Percentiles rank a stretch among this genome's conserved stretches.
These are phyloP conservation scores for Parmales sp. DNA, from an alignment of 108 stramenopile genomes.

Conservation along the genomic window DNA sequence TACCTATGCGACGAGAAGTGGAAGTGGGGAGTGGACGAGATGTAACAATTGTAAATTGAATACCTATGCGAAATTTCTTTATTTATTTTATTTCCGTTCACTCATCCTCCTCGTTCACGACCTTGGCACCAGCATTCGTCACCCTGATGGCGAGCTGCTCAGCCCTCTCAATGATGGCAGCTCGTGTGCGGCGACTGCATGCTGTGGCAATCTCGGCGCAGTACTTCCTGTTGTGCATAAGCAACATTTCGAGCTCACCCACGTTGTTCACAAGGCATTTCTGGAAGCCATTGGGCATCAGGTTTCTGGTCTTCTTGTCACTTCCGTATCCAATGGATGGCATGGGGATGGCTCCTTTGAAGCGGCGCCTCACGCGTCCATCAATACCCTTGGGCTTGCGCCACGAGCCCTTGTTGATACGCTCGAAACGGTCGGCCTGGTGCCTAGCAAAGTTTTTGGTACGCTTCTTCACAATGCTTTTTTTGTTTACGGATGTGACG, in stretches of 20 bases:
- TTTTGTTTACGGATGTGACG: slow-evolving; percentile 79
- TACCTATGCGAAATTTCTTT: neutral
- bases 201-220: slow-evolving; percentile 93
- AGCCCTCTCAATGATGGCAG: slow-evolving; percentile 90
- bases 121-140: slow-evolving; percentile 79
- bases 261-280: slow-evolving; percentile 93
- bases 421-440: slow-evolving; percentile 92
- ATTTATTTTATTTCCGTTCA: slow-evolving; percentile 29
- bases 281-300: slow-evolving; percentile 97
- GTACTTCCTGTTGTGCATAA: slow-evolving; percentile 99
- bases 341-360: slow-evolving; percentile 98
- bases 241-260: slow-evolving; percentile 93
- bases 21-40: neutral
- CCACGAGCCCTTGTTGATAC: slow-evolving; percentile 90
- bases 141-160: slow-evolving; percentile 92
- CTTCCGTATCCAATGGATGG: slow-evolving; percentile 98
- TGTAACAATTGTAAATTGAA: neutral
- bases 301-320: slow-evolving; percentile 92
- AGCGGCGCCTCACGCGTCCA: slow-evolving; percentile 96
- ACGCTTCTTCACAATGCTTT: slow-evolving; percentile 98
- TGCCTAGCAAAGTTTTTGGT: slow-evolving; percentile 99
- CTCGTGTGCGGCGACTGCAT: slow-evolving; percentile 81
- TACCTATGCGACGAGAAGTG: neutral
- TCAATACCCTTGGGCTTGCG: slow-evolving; percentile 99
- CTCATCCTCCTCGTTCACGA: slow-evolving; percentile 89